These are phyloP conservation scores for Trypanosoma brucei DNA, from an alignment of 208 protist species.

Conservation along the genomic window DNA sequence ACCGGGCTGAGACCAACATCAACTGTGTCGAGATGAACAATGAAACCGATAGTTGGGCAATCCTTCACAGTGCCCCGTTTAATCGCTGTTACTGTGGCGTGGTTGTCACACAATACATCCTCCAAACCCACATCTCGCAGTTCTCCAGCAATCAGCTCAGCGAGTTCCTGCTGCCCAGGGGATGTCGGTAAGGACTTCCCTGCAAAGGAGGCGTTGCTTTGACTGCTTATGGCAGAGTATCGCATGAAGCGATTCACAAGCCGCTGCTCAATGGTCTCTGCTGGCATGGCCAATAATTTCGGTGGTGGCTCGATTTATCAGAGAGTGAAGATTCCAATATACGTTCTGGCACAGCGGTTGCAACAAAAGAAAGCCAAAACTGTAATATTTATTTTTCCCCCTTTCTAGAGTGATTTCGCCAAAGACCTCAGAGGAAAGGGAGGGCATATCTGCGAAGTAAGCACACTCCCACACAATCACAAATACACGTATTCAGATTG, in stretches of 20 bases:
- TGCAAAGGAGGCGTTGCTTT: slow-evolving; percentile 55
- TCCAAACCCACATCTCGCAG: slow-evolving; percentile 34
- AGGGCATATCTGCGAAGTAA: no score
- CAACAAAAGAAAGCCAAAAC: no score
- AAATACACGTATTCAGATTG: no score
- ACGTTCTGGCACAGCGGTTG: no score
- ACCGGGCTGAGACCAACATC: slow-evolving; percentile 64
- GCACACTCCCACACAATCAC: no score
- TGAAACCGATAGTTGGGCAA: slow-evolving; percentile 77
- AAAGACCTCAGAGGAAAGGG: no score
- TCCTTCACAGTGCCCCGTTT: slow-evolving; percentile 50
- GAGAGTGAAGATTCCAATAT: no score
- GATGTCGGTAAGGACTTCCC: slow-evolving; percentile 66
- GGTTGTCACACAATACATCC: slow-evolving; percentile 55
- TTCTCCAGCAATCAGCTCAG: slow-evolving; percentile 68
- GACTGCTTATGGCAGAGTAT: slow-evolving; percentile 71
- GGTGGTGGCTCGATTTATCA: no score
- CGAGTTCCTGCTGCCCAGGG: slow-evolving; percentile 76
- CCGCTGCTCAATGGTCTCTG: slow-evolving; percentile 36
- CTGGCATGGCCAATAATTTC: slow-evolving; percentile 10
- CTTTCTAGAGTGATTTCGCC: no score
- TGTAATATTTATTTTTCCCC: no score
- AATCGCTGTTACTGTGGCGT: slow-evolving; percentile 78
- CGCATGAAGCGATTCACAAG: slow-evolving; percentile 72
- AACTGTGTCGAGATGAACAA: slow-evolving; percentile 84